Evolutionary conservation across 176 grass and related monocot species (phyloP), one percentile per base, ranked within the genome.

Genomic region (Elaeis guineensis): DNA sequence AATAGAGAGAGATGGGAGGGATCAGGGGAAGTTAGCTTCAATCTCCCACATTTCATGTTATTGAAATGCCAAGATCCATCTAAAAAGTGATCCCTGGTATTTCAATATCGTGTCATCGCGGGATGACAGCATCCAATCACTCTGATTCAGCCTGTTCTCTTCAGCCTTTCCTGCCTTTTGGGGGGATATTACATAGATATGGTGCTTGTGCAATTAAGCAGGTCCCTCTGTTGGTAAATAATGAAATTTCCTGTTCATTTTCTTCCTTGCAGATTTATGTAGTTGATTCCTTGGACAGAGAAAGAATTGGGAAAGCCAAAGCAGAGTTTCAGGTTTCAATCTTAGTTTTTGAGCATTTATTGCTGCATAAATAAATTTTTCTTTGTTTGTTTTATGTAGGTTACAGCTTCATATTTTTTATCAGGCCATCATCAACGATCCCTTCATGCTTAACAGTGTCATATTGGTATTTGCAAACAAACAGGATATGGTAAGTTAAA

Each of bases 391-490:
- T 14, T 5, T 32, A 48, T 16, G 20, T 67, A 20, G 44, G 29
- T 66, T 25, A 17, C 49, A 49, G 20, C 19, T 21, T 50, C 49
- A 25, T 59, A 4, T 19, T 79, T 30, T 66, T 50, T 72, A 70
- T 59, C 67, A 95, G 89, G 76, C 71, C 25, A 95, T 95, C 70
- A 89, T 89, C 69, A 85, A 78, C 57, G 89, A 95, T 70, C 89
- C 85, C 17, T 80, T 95, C 64, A 95, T 95, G 89, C 75, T 82
- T 54, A 95, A 95, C 69, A 89, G 82, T 75, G 80, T 87, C 55
- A 85, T 95, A 72, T 78, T 95, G 49, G 57, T 95, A 57, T 84
- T 95, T 51, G 91, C 91, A 69, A 95, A 95, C 71, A 95, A 95
- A 48, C 91, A 95, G 65, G 91, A 95, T 57, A 61, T 95, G 69